A percentile compares a stretch with the other conserved stretches of the same genome.
Conservation (phyloP, 192 early-diverging fungal genomes). For the Linnemannia exigua region DNA sequence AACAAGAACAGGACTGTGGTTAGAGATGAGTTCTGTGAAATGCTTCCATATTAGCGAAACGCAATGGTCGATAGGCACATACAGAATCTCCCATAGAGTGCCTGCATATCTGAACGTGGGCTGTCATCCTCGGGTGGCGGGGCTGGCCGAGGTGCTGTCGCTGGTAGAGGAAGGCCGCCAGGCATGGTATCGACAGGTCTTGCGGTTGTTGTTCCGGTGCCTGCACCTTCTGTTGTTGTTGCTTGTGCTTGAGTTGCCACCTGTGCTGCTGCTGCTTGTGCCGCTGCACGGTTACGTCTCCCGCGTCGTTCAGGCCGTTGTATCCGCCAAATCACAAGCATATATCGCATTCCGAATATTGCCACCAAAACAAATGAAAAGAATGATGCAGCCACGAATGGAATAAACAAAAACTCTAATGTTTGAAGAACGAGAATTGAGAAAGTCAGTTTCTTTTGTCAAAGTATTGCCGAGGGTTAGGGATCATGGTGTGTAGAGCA, state of each 20-base stretch:
- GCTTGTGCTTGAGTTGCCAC: conserved; percentile 19
- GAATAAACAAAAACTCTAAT: conserved; percentile 65
- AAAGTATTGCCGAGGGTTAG: conserved; percentile 3
- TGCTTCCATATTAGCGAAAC: too few species aligned
- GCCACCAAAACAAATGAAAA: conserved; percentile 76
- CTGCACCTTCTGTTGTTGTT: neutral
- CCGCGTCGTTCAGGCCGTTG: conserved; percentile 72
- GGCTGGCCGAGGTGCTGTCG: conserved; percentile 34
- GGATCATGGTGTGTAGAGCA: neutral
- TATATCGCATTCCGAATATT: conserved; percentile 79
- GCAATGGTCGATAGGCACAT: too few species aligned
- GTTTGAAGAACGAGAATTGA: neutral
- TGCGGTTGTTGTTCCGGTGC: neutral
- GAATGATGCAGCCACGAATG: conserved; percentile 72
- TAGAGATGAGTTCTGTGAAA: neutral
- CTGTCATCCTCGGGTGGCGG: conserved; percentile 33
- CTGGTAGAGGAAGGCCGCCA: conserved; percentile 47
- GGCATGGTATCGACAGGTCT: conserved; percentile 40
- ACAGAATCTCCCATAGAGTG: conserved; percentile 73
- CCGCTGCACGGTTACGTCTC: conserved; percentile 33
- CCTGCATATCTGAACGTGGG: conserved; percentile 59
- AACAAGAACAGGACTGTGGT: neutral
- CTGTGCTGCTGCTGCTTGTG: conserved; percentile 34
- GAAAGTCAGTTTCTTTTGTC: neutral
- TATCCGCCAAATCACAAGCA: conserved; percentile 76